Percentiles rank a stretch among this genome's conserved stretches.
Evolutionary conservation across 352 stramenopile genomes (phyloP).

Genomic region (Globisporangium mamillatum): DNA sequence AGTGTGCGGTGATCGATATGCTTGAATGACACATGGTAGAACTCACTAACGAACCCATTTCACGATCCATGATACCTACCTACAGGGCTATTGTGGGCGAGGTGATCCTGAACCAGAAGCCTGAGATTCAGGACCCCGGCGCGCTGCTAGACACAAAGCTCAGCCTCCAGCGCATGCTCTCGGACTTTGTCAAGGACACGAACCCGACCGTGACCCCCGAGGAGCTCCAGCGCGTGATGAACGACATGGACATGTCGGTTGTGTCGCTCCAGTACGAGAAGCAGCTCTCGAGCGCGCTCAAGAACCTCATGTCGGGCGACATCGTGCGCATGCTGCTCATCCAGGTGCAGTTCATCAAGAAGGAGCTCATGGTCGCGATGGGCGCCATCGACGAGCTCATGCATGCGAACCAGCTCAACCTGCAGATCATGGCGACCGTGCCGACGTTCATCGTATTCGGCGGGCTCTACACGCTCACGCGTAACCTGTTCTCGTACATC

Average conservation of each 20-base stretch:
- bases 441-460: slow-evolving; percentile 79
- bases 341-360: slow-evolving; percentile 89
- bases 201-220: slow-evolving; percentile 41
- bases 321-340: slow-evolving; percentile 88
- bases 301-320: slow-evolving; percentile 80
- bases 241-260: slow-evolving; percentile 73
- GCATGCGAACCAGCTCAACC: slow-evolving; percentile 85
- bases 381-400: slow-evolving; percentile 85
- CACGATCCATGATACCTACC: neutral
- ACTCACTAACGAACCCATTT: neutral
- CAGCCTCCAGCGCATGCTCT: slow-evolving; percentile 80
- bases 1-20: too few species aligned
- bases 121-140: slow-evolving; percentile 77
- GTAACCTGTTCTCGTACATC: slow-evolving; percentile 59
- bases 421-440: slow-evolving; percentile 84
- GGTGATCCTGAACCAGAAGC: slow-evolving; percentile 82
- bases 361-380: slow-evolving; percentile 87
- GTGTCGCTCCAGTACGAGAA: slow-evolving; percentile 76
- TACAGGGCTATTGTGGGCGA: slow-evolving; percentile 69
- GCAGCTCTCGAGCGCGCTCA: slow-evolving; percentile 53
- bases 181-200: slow-evolving; percentile 75
- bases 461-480: slow-evolving; percentile 62
- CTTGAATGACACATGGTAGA: slow-evolving; percentile 3
- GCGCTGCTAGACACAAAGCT: slow-evolving; percentile 75
- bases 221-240: slow-evolving; percentile 52